Conservation (phyloP, 352 stramenopile species). For the Albugo laibachii region DNA sequence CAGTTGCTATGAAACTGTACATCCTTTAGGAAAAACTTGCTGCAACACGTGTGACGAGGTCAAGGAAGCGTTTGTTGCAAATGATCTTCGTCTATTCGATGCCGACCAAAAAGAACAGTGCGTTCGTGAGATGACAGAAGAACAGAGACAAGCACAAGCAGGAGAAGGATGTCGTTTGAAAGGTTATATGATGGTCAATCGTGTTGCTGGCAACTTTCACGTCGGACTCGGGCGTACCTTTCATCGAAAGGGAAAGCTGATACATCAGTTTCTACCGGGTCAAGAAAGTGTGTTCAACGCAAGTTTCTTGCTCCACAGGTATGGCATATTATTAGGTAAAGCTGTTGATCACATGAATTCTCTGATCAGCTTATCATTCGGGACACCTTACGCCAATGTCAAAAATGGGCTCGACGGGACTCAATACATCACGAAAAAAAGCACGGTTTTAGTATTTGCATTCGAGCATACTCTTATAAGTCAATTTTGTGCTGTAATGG, state of each 20-base stretch:
- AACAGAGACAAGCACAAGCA: slow-evolving; percentile 48
- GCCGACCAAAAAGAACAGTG: slow-evolving; percentile 67
- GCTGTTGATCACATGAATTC: neutral
- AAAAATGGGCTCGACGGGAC: slow-evolving; percentile 30
- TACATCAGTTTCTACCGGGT: slow-evolving; percentile 67
- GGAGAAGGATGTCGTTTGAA: slow-evolving; percentile 63
- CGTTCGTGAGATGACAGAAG: slow-evolving; percentile 31
- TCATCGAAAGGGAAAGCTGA: slow-evolving; percentile 46
- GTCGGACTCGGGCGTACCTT: slow-evolving; percentile 64
- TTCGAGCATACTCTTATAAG: neutral
- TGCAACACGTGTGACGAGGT: slow-evolving; percentile 72
- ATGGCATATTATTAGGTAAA: neutral
- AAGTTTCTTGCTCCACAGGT: slow-evolving; percentile 58
- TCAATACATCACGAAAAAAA: slow-evolving; percentile 17
- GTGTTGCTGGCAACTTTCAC: slow-evolving; percentile 73
- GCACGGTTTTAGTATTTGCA: neutral
- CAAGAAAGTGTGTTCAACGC: slow-evolving; percentile 65
- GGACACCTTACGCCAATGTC: slow-evolving; percentile 20
- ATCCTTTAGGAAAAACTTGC: slow-evolving; percentile 44
- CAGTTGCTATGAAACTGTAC: slow-evolving; percentile 84
- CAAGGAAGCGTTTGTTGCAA: slow-evolving; percentile 67
- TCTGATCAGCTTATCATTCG: slow-evolving; percentile 35
- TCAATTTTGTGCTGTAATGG: neutral
- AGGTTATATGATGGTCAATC: slow-evolving; percentile 71
- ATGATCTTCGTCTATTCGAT: slow-evolving; percentile 46